phyloP scores from a whole-genome alignment of 768 basidiomycete species.

The Nevesoporus exiguus region DNA sequence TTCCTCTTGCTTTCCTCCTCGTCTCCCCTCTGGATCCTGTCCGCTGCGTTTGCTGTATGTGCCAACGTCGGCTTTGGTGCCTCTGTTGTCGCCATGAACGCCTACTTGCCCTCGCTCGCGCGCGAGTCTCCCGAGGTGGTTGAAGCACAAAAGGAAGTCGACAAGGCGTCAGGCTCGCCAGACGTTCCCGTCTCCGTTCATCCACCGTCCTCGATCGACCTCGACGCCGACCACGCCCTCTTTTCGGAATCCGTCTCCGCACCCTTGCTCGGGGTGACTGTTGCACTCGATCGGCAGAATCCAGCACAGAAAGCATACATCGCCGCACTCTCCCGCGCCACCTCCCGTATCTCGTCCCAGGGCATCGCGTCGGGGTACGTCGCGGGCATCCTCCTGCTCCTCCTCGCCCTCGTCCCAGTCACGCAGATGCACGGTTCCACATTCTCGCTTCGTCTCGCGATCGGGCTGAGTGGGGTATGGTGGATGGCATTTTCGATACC shows the following conservation, averaged over 20 bases:
- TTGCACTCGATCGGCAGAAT: slow-evolving; percentile 13
- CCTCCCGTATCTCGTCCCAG: slow-evolving; percentile 76
- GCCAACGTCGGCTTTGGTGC: slow-evolving; percentile 89
- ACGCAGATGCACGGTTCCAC: slow-evolving; percentile 70
- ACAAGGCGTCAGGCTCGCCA: slow-evolving; percentile 3
- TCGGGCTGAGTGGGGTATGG: slow-evolving; percentile 82
- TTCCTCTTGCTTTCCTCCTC: slow-evolving; percentile 75
- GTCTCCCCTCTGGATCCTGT: slow-evolving; percentile 65
- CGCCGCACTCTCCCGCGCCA: slow-evolving; percentile 62
- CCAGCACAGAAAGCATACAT: slow-evolving; percentile 44
- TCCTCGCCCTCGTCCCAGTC: slow-evolving; percentile 78
- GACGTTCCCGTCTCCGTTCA: neutral
- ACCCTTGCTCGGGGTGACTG: slow-evolving; percentile 33
- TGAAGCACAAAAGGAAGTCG: slow-evolving; percentile 33
- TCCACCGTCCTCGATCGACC: slow-evolving; percentile 12
- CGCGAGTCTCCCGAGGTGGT: slow-evolving; percentile 60
- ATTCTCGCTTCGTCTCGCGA: slow-evolving; percentile 73
- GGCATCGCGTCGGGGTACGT: slow-evolving; percentile 87
- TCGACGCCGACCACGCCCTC: slow-evolving; percentile 5
- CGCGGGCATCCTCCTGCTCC: slow-evolving; percentile 74
- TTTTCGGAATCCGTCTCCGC: slow-evolving; percentile 27
- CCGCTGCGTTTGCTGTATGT: slow-evolving; percentile 64
- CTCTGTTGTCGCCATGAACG: slow-evolving; percentile 85
- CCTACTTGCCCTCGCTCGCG: slow-evolving; percentile 78
- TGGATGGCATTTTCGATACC: slow-evolving; percentile 85